phyloP scores from a whole-genome alignment of 2,329 filamentous ascomycete genomes.

The Hymenotorrendiella dingleyae region DNA sequence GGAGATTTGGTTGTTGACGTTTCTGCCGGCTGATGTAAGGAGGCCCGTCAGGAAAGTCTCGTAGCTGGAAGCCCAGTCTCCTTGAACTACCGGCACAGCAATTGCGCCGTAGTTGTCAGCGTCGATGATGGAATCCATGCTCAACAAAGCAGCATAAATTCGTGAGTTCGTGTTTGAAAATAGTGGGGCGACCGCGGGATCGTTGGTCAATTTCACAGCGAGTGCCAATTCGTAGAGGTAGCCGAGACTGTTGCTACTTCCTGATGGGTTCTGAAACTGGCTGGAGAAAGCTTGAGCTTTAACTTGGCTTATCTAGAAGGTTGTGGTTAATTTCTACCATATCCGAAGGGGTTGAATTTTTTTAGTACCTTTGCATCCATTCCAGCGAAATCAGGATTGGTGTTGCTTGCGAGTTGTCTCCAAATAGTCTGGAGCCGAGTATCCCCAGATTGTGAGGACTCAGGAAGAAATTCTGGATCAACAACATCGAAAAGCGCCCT shows the following conservation, averaged over 20 bases:
- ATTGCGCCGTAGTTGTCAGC: neutral
- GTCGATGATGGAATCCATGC: conserved; percentile 3
- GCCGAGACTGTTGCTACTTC: neutral
- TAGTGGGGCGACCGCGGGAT: neutral
- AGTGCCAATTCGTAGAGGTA: conserved; percentile 4
- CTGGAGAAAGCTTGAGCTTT: conserved; percentile 3
- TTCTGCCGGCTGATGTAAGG: neutral
- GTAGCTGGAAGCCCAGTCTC: conserved; percentile 1
- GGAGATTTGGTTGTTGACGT: neutral
- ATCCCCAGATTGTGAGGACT: too few relatives aligned
- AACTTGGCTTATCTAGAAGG: conserved; percentile 1
- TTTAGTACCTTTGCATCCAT: too few relatives aligned
- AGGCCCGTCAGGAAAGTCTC: neutral
- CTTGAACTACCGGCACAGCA: neutral
- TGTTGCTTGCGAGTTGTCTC: conserved; percentile 2
- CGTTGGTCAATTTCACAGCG: conserved; percentile 3
- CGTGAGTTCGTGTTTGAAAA: conserved; percentile 3
- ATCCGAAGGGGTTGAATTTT: too few relatives aligned
- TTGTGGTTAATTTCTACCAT: too few relatives aligned
- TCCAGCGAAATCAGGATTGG: conserved; percentile 1
- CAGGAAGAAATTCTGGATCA: too few relatives aligned
- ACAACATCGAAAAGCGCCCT: neutral
- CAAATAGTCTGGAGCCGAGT: conserved; percentile 3
- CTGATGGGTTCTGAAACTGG: neutral
- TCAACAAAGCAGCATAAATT: conserved; percentile 3